Percentiles rank a stretch among this genome's conserved stretches.
Evolutionary conservation across 2,329 filamentous ascomycete species (phyloP).

Genomic region (Xylaria sp.): DNA sequence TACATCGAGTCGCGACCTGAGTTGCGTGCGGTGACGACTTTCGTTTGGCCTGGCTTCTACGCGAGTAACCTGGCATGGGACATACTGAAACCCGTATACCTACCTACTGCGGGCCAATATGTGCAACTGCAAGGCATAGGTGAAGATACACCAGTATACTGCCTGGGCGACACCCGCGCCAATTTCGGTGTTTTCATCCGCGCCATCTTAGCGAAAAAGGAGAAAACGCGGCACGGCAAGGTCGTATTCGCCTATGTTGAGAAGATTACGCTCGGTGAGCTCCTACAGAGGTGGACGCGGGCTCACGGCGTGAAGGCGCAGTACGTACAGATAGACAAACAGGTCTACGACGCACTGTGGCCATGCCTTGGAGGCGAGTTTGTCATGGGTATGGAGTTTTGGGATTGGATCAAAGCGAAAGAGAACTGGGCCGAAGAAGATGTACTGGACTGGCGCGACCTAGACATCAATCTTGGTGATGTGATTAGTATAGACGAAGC

Average conservation of each 20-base stretch:
- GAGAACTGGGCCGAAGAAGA: neutral
- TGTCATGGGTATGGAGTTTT: slow-evolving; percentile 21
- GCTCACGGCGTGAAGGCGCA: slow-evolving; percentile 15
- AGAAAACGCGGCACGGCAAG: slow-evolving; percentile 9
- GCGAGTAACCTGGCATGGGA: slow-evolving; percentile 21
- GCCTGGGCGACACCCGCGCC: slow-evolving; percentile 17
- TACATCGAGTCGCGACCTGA: slow-evolving; percentile 2
- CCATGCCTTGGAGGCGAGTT: slow-evolving; percentile 18
- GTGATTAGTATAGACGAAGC: slow-evolving; percentile 6
- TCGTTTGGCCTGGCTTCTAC: slow-evolving; percentile 25
- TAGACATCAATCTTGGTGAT: neutral
- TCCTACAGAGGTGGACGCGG: slow-evolving; percentile 15
- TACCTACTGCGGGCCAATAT: slow-evolving; percentile 9
- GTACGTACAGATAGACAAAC: slow-evolving; percentile 9
- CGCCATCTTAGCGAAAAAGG: slow-evolving; percentile 8
- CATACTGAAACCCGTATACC: slow-evolving; percentile 13
- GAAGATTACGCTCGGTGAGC: slow-evolving; percentile 15
- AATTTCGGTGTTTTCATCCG: slow-evolving; percentile 24
- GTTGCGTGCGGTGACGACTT: slow-evolving; percentile 21
- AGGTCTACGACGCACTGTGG: slow-evolving; percentile 12
- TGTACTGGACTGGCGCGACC: slow-evolving; percentile 5
- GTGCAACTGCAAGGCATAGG: slow-evolving; percentile 18
- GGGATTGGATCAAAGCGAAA: slow-evolving; percentile 10
- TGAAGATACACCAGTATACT: slow-evolving; percentile 15
- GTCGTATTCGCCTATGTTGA: slow-evolving; percentile 7